These are phyloP conservation scores for Pythium aquatile DNA, from an alignment of 352 stramenopile genomes.

Conservation along the genomic window DNA sequence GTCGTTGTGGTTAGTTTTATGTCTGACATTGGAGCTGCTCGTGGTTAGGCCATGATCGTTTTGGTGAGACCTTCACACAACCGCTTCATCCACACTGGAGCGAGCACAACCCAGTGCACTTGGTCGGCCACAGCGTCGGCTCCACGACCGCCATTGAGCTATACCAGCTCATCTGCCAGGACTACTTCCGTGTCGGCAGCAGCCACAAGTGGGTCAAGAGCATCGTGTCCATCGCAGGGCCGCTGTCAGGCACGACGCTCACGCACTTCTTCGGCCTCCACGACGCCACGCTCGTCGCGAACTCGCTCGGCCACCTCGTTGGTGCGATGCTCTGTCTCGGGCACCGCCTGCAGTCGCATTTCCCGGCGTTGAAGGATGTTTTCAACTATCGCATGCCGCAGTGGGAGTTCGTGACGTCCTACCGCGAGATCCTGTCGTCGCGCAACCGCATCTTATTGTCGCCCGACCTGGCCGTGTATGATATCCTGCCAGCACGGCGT, in stretches of 20 bases:
- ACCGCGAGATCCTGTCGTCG: constrained; percentile 22
- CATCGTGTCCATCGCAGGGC: constrained; percentile 49
- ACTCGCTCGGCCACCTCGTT: constrained; percentile 17
- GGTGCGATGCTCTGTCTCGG: constrained; percentile 21
- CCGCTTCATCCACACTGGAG: constrained; percentile 43
- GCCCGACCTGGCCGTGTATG: constrained; percentile 23
- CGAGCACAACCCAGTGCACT: constrained; percentile 47
- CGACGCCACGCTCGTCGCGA: constrained; percentile 7
- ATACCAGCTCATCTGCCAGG: constrained; percentile 58
- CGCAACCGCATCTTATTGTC: constrained; percentile 19
- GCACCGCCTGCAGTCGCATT: constrained; percentile 26
- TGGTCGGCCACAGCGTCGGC: constrained; percentile 62
- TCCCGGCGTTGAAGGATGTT: constrained; percentile 25
- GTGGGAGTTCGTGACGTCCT: constrained; percentile 29
- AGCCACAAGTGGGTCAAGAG: constrained; percentile 53
- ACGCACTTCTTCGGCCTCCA: constrained; percentile 24
- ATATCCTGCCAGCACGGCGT: constrained; percentile 35
- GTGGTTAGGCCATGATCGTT: constrained; percentile 40
- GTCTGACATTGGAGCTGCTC: constrained; percentile 2
- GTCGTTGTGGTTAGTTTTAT: not conserved
- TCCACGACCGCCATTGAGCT: constrained; percentile 62
- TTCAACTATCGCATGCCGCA: constrained; percentile 37
- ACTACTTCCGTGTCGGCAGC: constrained; percentile 52
- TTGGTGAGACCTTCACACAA: constrained; percentile 37
- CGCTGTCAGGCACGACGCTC: constrained; percentile 27